Evolutionary conservation across 768 basidiomycete genomes (phyloP).

Genomic region (Pisolithus marmoratus): DNA sequence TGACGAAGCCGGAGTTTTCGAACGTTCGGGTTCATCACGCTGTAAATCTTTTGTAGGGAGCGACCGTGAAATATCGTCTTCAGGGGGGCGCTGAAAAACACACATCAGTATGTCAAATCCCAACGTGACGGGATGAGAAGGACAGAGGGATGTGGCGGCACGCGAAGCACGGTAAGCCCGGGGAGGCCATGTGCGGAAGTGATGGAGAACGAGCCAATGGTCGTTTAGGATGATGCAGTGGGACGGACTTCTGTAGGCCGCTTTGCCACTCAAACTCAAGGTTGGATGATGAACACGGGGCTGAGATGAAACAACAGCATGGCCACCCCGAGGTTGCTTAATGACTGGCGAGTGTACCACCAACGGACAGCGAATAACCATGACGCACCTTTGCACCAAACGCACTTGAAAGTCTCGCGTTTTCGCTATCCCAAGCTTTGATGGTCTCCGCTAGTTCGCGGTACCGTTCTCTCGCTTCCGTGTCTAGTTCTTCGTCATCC

Average conservation of each 20-base stretch:
- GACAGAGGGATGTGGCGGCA: background rate
- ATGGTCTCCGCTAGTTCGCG: slow-evolving; percentile 73
- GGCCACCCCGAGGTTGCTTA: slow-evolving; percentile 5
- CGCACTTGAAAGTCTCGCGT: slow-evolving; percentile 64
- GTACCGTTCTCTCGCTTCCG: slow-evolving; percentile 66
- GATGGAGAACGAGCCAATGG: too few species aligned
- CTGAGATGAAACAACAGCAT: slow-evolving; percentile 7
- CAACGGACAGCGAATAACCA: slow-evolving; percentile 1
- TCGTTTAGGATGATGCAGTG: background rate
- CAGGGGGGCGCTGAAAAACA: slow-evolving; percentile 39
- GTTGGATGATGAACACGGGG: slow-evolving; percentile 14
- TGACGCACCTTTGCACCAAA: slow-evolving; percentile 60
- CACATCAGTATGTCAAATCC: slow-evolving; percentile 6
- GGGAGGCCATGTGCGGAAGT: too few species aligned
- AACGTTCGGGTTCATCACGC: slow-evolving; percentile 58
- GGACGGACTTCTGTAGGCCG: background rate
- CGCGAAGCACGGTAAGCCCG: too few species aligned
- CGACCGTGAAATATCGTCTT: slow-evolving; percentile 41
- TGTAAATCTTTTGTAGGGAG: slow-evolving; percentile 44
- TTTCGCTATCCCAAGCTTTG: slow-evolving; percentile 73
- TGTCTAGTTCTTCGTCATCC: slow-evolving; percentile 59
- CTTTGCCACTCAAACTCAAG: background rate
- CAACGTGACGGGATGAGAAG: background rate
- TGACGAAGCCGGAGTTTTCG: slow-evolving; percentile 57
- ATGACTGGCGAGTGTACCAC: background rate